These are phyloP conservation scores for Backusella psychrophila DNA, from an alignment of 192 early-diverging fungal species.

Conservation along the genomic window DNA sequence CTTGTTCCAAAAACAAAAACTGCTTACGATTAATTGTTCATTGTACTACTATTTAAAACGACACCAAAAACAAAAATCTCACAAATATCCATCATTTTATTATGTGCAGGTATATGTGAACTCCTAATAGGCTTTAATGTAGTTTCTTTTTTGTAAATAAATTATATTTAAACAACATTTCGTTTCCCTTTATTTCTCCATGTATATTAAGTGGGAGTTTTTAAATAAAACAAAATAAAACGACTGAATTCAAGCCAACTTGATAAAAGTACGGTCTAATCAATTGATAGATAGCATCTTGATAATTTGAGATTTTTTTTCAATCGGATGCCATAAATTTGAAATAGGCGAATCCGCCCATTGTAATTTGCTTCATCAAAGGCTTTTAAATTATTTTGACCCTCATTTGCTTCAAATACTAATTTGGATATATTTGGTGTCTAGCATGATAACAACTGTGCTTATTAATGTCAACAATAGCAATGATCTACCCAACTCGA, in stretches of 20 bases:
- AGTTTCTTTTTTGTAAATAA: neutral
- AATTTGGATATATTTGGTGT: neutral
- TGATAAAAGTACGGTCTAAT: too few species aligned
- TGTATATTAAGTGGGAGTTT: neutral
- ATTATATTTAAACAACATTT: neutral
- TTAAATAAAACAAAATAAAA: neutral
- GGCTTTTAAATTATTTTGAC: neutral
- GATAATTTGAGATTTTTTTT: neutral
- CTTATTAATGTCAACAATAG: too few species aligned
- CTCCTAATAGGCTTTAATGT: neutral
- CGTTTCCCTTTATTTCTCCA: neutral
- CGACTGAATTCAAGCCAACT: too few species aligned
- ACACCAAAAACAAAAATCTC: neutral
- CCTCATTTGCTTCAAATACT: neutral
- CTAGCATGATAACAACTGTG: too few species aligned
- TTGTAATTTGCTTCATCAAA: too few species aligned
- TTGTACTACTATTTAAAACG: neutral
- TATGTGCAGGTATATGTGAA: neutral
- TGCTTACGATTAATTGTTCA: neutral
- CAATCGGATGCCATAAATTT: too few species aligned
- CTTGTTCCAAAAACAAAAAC: neutral
- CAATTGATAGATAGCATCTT: neutral
- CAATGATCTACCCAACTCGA: too few species aligned
- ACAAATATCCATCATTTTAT: neutral
- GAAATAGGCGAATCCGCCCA: too few species aligned